phyloP scores from a whole-genome alignment of 2,329 filamentous ascomycete genomes.

The Ascochyta rabiei region DNA sequence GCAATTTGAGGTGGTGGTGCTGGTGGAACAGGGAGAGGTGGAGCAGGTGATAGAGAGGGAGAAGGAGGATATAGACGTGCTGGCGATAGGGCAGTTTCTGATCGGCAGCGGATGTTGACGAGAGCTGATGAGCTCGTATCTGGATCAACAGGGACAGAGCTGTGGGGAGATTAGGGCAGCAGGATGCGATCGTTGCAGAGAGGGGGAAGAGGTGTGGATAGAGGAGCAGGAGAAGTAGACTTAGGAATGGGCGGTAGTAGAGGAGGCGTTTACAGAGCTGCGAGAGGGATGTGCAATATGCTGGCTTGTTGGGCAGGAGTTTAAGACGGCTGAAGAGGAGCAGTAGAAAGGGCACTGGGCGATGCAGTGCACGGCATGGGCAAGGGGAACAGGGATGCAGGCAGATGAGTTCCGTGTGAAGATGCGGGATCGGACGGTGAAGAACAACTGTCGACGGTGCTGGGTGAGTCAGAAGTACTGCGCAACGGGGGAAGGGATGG shows the following conservation, averaged over 20 bases:
- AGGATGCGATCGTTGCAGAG: not conserved
- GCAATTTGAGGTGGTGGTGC: no score
- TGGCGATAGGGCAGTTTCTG: no score
- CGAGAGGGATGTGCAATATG: no score
- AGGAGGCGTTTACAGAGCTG: no score
- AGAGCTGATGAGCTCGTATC: constrained; percentile 8
- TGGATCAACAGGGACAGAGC: not conserved
- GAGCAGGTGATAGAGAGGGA: no score
- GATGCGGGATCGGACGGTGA: not conserved
- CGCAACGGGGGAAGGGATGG: not conserved
- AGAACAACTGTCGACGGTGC: not conserved
- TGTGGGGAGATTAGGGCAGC: not conserved
- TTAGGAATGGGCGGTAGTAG: not conserved
- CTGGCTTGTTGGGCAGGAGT: no score
- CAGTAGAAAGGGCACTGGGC: no score
- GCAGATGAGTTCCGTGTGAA: not conserved
- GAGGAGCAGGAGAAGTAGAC: not conserved
- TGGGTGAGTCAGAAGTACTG: constrained; percentile 5
- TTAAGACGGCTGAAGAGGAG: no score
- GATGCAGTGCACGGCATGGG: not conserved
- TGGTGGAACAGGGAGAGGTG: no score
- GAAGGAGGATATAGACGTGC: no score
- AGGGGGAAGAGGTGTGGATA: not conserved
- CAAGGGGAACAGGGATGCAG: not conserved
- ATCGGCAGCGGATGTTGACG: not conserved